Conservation (phyloP, 345 rosid species). For the Heritiera littoralis region DNA sequence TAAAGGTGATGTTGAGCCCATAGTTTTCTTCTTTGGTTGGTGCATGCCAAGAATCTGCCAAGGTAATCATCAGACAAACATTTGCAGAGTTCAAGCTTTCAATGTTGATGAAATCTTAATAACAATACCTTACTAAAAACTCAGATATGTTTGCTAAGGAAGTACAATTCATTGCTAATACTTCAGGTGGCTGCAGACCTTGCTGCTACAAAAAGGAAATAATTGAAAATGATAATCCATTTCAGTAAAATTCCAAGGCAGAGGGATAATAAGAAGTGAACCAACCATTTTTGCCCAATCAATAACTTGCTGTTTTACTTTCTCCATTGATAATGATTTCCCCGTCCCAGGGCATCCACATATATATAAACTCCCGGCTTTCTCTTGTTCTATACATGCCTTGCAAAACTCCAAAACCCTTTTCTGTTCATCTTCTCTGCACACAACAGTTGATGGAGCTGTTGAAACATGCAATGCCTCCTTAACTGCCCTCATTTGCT, state of each 20-base stretch:
- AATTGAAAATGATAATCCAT: background rate
- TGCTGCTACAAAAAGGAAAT: conserved; percentile 36
- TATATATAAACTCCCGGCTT: conserved; percentile 76
- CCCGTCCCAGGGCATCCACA: conserved; percentile 96
- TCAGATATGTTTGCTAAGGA: conserved; percentile 64
- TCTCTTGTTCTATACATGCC: conserved; percentile 53
- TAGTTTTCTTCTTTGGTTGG: conserved; percentile 39
- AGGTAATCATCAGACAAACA: conserved; percentile 30
- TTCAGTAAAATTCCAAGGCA: background rate
- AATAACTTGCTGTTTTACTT: conserved; percentile 49
- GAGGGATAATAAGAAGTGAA: background rate
- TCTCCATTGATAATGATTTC: conserved; percentile 78
- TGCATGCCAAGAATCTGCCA: conserved; percentile 55
- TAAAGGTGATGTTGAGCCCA: conserved; percentile 48
- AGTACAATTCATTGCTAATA: conserved; percentile 67
- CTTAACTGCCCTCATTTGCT: conserved; percentile 62
- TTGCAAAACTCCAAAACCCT: conserved; percentile 69
- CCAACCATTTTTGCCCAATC: conserved; percentile 72
- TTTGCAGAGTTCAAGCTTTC: background rate
- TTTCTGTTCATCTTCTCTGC: conserved; percentile 78
- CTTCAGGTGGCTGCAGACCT: conserved; percentile 55
- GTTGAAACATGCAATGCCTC: conserved; percentile 81
- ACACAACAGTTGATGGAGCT: conserved; percentile 55
- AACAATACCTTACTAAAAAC: conserved; percentile 71
- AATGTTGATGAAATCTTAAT: background rate